Evolutionary conservation across 371 early-diverging fungal genomes (phyloP), one percentile per base, ranked within the genome.

Genomic region (Cokeromyces recurvatus): DNA sequence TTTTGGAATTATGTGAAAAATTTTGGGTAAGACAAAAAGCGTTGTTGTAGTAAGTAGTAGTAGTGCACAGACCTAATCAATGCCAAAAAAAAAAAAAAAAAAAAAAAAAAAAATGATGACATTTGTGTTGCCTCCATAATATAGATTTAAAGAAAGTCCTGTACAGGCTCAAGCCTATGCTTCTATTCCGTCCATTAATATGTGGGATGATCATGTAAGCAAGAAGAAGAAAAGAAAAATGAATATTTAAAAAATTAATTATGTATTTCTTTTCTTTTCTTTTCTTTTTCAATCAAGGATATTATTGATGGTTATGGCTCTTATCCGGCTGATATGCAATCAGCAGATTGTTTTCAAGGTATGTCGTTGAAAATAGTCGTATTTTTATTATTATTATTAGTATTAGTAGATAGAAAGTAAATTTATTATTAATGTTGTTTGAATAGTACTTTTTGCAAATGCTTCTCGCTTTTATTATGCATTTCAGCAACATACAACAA

Each of bases 401-500:
- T n/a, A n/a, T n/a, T n/a, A n/a, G n/a, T n/a, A n/a, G n/a, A n/a
- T n/a, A n/a, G n/a, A n/a, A n/a, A n/a, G n/a, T n/a, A n/a, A n/a
- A n/a, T 29, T 29, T 29, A 8, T 11, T 29, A 11, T 29, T 29
- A 29, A 29, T 11, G 29, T 11, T 5, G 8, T 5, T 5, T 11
- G 11, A 29, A 5, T 29, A 29, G 61, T 55, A 7, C 38, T 71
- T 1, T 71, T 71, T 50, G 60, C 55, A 32, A 59, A 64, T 35
- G 92, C 91, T 6, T 72, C 76, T 38, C 81, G 86, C n/a, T 90
- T 86, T 71, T 92, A 86, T 66, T 78, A 87, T 29, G 62, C 89
- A 32, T 94, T 87, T 74, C 94, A 94, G 62, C 87, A 86, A 0
- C 94, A 92, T 62, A 86, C 87, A 4, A 89, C 82, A 2, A 58